Evolutionary conservation across 2,329 filamentous ascomycete species (phyloP).

Genomic region (Myotisia sp.): DNA sequence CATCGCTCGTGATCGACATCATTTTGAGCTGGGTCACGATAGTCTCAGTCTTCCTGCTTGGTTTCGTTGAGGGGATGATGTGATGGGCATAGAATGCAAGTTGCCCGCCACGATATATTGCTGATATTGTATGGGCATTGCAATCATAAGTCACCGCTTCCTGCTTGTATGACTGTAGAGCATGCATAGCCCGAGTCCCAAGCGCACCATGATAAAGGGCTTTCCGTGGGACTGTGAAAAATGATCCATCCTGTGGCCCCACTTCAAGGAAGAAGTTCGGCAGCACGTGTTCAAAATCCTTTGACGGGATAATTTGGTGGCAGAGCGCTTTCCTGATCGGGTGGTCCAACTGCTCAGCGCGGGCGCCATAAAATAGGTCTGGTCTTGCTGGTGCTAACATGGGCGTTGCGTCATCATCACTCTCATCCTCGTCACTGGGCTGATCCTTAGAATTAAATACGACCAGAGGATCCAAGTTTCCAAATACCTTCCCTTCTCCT

Average conservation of each 20-base stretch:
- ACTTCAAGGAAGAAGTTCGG: slow-evolving; percentile 27
- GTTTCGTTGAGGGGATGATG: neutral
- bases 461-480: slow-evolving; percentile 23
- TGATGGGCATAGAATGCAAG: slow-evolving; percentile 7
- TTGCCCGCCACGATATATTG: slow-evolving; percentile 6
- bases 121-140: slow-evolving; percentile 26
- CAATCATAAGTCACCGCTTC: slow-evolving; percentile 22
- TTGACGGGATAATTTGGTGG: slow-evolving; percentile 18
- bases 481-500: slow-evolving; percentile 19
- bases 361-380: slow-evolving; percentile 20
- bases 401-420: too few relatives aligned
- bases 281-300: slow-evolving; percentile 2
- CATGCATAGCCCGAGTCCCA: slow-evolving; percentile 26
- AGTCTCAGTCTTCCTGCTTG: slow-evolving; percentile 2
- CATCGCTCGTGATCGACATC: slow-evolving; percentile 4
- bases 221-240: slow-evolving; percentile 21
- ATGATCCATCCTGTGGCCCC: slow-evolving; percentile 24
- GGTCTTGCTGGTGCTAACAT: slow-evolving; percentile 15
- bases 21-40: slow-evolving; percentile 6
- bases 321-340: slow-evolving; percentile 16
- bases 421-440: too few relatives aligned
- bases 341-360: slow-evolving; percentile 18
- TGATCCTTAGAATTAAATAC: too few relatives aligned
- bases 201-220: slow-evolving; percentile 26
- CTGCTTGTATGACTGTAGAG: slow-evolving; percentile 24